phyloP scores from a whole-genome alignment of 352 stramenopile genomes.

The Phytopythium cucurbitacearum region DNA sequence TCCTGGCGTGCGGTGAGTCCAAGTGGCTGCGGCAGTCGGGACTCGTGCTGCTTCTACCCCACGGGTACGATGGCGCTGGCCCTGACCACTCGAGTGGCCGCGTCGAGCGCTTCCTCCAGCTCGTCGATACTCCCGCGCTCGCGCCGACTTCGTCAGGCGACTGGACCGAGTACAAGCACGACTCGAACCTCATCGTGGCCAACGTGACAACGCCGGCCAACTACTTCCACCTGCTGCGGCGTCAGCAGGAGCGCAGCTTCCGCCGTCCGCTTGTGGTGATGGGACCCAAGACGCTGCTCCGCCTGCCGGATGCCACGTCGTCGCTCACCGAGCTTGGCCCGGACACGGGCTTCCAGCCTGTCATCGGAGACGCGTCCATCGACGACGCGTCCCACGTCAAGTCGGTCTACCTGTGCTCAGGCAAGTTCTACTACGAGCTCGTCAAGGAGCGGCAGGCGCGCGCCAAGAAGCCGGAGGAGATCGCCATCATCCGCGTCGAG shows the following conservation, averaged over 20 bases:
- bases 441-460: slow-evolving; percentile 54
- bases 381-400: slow-evolving; percentile 45
- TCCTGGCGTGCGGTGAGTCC: slow-evolving; percentile 79
- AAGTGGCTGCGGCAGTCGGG: slow-evolving; percentile 90
- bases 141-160: slow-evolving; percentile 25
- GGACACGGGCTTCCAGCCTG: slow-evolving; percentile 55
- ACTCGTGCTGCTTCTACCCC: slow-evolving; percentile 78
- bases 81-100: slow-evolving; percentile 84
- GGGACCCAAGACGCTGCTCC: slow-evolving; percentile 74
- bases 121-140: slow-evolving; percentile 68
- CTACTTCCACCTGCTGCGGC: slow-evolving; percentile 95
- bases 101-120: slow-evolving; percentile 86
- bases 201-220: slow-evolving; percentile 91
- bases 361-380: slow-evolving; percentile 56
- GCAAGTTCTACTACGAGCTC: slow-evolving; percentile 87
- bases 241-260: slow-evolving; percentile 80
- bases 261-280: slow-evolving; percentile 76
- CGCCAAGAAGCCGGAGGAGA: slow-evolving; percentile 34
- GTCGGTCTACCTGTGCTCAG: slow-evolving; percentile 74
- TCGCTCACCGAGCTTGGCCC: slow-evolving; percentile 56
- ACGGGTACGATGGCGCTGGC: slow-evolving; percentile 86
- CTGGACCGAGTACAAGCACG: slow-evolving; percentile 58
- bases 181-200: slow-evolving; percentile 84
- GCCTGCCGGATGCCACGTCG: slow-evolving; percentile 63
- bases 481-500: slow-evolving; percentile 74